A percentile compares a stretch with the other conserved stretches of the same genome.
These are phyloP conservation scores for Neoarthrinium moseri DNA, from an alignment of 2,329 filamentous ascomycete species.

Conservation along the genomic window DNA sequence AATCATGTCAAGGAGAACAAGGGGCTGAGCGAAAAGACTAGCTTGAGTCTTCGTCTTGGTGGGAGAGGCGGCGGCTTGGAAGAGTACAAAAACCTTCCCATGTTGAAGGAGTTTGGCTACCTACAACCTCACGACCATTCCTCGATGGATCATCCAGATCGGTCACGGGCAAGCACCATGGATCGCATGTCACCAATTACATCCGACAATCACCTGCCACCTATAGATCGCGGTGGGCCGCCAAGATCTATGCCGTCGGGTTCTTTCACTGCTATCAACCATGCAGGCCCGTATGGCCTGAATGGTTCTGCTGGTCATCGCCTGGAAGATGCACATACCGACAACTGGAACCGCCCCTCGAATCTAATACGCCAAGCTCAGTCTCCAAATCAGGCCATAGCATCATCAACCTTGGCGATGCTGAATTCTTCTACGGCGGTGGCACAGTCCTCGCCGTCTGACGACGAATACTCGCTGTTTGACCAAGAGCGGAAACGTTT, in stretches of 20 bases:
- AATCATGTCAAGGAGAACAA: conserved; percentile 25
- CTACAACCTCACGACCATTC: conserved; percentile 34
- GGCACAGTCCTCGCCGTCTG: not conserved
- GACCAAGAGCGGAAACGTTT: conserved; percentile 9
- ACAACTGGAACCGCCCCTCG: conserved; percentile 4
- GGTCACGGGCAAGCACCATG: conserved; percentile 27
- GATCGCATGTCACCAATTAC: conserved; percentile 28
- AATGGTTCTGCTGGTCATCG: not conserved
- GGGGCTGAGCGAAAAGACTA: conserved; percentile 23
- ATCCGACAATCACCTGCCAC: conserved; percentile 18
- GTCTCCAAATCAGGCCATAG: conserved; percentile 3
- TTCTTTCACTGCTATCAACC: conserved; percentile 41
- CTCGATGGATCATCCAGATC: conserved; percentile 23
- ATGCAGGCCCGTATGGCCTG: conserved; percentile 8
- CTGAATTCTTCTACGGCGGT: not conserved
- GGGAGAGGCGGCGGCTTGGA: conserved; percentile 51
- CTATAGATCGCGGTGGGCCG: conserved; percentile 21
- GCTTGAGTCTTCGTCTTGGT: conserved; percentile 39
- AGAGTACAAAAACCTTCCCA: conserved; percentile 45
- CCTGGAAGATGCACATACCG: not conserved
- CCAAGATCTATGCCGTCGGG: conserved; percentile 28
- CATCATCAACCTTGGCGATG: conserved; percentile 3
- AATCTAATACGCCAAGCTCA: not conserved
- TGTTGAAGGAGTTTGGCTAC: conserved; percentile 43
- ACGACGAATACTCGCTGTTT: not conserved